Evolutionary conservation across 192 early-diverging fungal genomes (phyloP), one percentile per base, ranked within the genome.

Genomic region (Coemansia umbellata): DNA sequence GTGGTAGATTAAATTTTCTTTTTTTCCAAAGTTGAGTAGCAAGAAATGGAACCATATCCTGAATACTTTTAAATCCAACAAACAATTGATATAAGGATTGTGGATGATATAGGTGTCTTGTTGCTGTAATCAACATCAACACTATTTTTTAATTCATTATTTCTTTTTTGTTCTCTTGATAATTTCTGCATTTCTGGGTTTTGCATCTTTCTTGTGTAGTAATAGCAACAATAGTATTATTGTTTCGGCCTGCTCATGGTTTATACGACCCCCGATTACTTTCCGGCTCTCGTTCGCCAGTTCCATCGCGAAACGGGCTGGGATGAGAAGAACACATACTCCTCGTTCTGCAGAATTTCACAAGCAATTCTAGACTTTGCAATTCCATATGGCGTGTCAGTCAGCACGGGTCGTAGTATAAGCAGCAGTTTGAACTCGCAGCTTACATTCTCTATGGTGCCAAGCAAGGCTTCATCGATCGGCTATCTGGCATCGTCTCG

Each of bases 401-500:
- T 94, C 13, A 63, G 71, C 55, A 58, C 60, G 8, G 71, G 71
- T 8, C 71, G 71, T 30, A 31, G 59, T 26, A 60, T 81, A 8
- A 60, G 94, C 37, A 88, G 86, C 31, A 90, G 91, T 62, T 67
- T 84, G 30, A 85, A 87, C 11, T 85, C 89, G 9, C 81, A 85
- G 17, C 77, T 87, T 32, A 85, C 94, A 9, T 74, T 74, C 32
- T 62, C 63, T 4, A 74, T 74, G 71, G 60, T 74, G 1, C 71
- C 71, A 13, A 66, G 60, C 50, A 87, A 87, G 48, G 77, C 86
- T 10, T 82, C 85, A 2, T 94, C 87, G 6, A 80, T 88, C 7
- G 91, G 91, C 2, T 94, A 91, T 49, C 63, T 97, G 13, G 91
- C 85, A 52, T 85, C 92, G 4, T 91, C 91, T 2, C 56, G 78